Evolutionary conservation across 208 protist genomes (phyloP), one percentile per base, ranked within the genome.

Genomic region (Trypanosoma brucei): DNA sequence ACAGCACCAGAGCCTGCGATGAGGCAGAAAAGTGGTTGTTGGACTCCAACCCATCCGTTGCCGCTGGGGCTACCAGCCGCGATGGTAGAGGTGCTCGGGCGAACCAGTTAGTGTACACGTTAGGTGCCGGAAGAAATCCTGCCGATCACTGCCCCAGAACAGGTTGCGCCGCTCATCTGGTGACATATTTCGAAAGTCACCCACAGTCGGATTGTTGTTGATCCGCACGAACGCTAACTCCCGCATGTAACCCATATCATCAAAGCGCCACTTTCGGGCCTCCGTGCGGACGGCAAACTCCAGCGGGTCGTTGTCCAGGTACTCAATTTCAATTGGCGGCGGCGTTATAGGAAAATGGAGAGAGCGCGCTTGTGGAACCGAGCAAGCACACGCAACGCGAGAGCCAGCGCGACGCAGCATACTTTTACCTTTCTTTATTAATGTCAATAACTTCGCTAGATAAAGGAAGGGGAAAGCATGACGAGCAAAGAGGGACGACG

Each of bases 161-260:
- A 94, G 63, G 31, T 91, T 76, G 33, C 84, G 84, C 61, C 88
- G 84, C 55, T 94, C 79, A n/a, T 91, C 84, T 31, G 79, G 60
- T n/a, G 81, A 81, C 88, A 94, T 94, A 40, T 60, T 57, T 53
- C 88, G 88, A 69, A 94, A 94, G 62, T 94, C 71, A 34, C 88
- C 88, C 44, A 94, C 75, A 34, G 84, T 87, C 37, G 88, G 88
- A 75, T 92, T 94, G 49, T 91, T 80, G 59, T 90, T 86, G 71
- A 94, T 94, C 71, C 88, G 88, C 48, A 94, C 88, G 61, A 94
- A 94, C 2, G 88, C 83, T 46, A 94, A 83, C 72, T 94, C 88
- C 45, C 88, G 84, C 81, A 88, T 94, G 76, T 92, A 94, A 54
- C 79, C 72, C 72, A 91, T 65, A 62, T 94, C 88, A 65, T 94